phyloP scores from a whole-genome alignment of 164 flowering plant genomes.

The Kingdonia uniflora region DNA sequence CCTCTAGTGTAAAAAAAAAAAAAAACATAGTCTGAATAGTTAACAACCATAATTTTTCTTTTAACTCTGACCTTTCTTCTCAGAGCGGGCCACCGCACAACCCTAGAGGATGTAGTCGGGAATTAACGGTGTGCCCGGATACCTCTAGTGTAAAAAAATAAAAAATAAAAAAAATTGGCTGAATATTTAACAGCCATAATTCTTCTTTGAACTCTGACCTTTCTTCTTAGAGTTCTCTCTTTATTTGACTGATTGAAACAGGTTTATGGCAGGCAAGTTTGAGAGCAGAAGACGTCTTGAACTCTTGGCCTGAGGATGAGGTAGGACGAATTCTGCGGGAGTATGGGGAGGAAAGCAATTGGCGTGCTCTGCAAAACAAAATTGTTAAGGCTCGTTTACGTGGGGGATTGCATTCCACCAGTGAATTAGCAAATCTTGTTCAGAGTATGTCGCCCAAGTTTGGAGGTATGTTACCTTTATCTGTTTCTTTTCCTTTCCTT shows the following conservation, averaged over 20 bases:
- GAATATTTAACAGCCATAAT: no score
- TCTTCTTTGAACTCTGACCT: no score
- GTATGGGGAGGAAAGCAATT: slow-evolving; percentile 91
- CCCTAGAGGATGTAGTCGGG: no score
- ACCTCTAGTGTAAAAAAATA: no score
- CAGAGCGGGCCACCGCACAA: no score
- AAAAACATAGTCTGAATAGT: no score
- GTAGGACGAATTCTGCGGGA: slow-evolving; percentile 75
- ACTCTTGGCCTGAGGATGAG: slow-evolving; percentile 88
- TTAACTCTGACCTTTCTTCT: no score
- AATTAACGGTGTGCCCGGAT: no score
- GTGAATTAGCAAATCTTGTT: slow-evolving; percentile 57
- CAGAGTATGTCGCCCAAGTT: slow-evolving; percentile 25
- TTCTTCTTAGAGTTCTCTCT: slow-evolving; percentile 1
- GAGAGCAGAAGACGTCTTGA: slow-evolving; percentile 81
- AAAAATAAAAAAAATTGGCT: no score
- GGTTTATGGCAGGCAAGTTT: slow-evolving; percentile 70
- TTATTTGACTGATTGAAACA: slow-evolving; percentile 37
- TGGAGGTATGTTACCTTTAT: slow-evolving; percentile 27
- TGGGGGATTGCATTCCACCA: slow-evolving; percentile 80
- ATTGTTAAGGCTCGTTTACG: slow-evolving; percentile 59
- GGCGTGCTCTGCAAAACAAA: slow-evolving; percentile 62
- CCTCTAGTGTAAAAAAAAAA: no score
- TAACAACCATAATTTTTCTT: no score
- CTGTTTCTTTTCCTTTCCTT: no score